These are phyloP conservation scores for Lolium perenne DNA, from an alignment of 176 grass and related monocot species.

Conservation along the genomic window DNA sequence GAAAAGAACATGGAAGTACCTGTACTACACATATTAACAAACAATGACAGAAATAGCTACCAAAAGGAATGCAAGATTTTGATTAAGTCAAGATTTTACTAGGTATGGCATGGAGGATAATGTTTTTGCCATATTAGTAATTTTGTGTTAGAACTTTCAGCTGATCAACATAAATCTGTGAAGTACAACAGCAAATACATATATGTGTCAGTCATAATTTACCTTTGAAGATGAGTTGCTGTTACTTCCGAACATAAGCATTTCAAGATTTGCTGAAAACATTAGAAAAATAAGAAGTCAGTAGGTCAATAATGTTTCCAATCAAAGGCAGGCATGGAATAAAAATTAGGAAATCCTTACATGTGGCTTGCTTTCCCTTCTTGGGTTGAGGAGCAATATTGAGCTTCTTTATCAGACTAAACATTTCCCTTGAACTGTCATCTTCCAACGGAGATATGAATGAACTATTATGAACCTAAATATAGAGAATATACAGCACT, in stretches of 20 bases:
- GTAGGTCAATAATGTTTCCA: slow-evolving; percentile 13
- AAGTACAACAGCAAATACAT: neutral
- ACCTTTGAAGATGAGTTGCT: slow-evolving; percentile 82
- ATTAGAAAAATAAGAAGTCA: slow-evolving; percentile 21
- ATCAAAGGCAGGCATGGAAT: slow-evolving; percentile 14
- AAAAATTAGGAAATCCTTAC: slow-evolving; percentile 49
- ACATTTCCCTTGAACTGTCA: slow-evolving; percentile 85
- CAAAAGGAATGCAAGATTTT: neutral
- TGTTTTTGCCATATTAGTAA: slow-evolving; percentile 5
- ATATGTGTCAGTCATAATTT: slow-evolving; percentile 3
- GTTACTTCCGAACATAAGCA: slow-evolving; percentile 56
- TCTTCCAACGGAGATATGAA: slow-evolving; percentile 72
- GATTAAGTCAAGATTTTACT: neutral
- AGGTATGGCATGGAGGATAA: neutral
- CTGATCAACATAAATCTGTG: neutral
- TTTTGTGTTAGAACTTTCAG: neutral
- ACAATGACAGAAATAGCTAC: neutral
- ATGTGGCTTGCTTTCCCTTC: slow-evolving; percentile 64
- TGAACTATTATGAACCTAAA: slow-evolving; percentile 53
- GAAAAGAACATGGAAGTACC: neutral
- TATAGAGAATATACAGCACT: neutral
- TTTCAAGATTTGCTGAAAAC: slow-evolving; percentile 71
- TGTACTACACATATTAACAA: neutral
- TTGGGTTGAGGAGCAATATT: slow-evolving; percentile 84
- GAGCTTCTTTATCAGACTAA: slow-evolving; percentile 97